Base-by-base conservation (phyloP, 805 yeast genomes). In the Yarrowia keelungensis region DNA sequence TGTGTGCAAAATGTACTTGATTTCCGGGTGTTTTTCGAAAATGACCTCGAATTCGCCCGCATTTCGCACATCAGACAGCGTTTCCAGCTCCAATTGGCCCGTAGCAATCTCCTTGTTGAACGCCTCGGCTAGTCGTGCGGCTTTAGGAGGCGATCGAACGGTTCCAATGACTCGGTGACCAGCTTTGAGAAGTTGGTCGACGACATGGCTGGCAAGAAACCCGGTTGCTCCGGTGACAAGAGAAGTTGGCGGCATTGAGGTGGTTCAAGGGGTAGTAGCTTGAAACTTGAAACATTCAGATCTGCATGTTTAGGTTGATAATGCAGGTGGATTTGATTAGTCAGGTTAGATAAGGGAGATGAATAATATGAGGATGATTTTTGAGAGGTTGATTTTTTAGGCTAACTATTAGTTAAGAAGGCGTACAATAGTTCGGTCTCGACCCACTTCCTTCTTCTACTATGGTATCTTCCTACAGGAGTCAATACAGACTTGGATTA, bases 191-290 rank as follows among this genome's bases (percentile, higher is more conserved):
- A 84, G 79, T 11, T 46, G 56, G 38, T 73, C 76, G 50, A 82
- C 75, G 42, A 81, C 75, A 67, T 81, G 82, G 71, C 79, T 81
- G 53, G 84, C 85, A 69, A 82, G 79, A 71, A 77, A 82, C 14
- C 85, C 85, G 4, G 79, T 74, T 5, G 85, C 83, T 4, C 85
- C 85, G 10, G 84, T 77, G n/a, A 82, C 80, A 42, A 81, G 77
- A 42, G 79, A 80, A 5, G 61, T 54, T 8, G 61, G 61, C 14
- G 10, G 35, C 59, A 53, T 53, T 26, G 32, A 26, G 32, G 32
- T 26, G 32, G 32, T 26, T 26, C 32, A 0, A 26, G 32, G 32
- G 32, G 32, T 5, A 26, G 32, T 26, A 26, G 32, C 32, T 26
- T 26, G 32, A 26, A 26, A 26, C 3, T 14, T 38, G 16, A 45